Base-by-base conservation (phyloP, 2,329 filamentous ascomycete species). In the Dothiorella sarmentorum region DNA sequence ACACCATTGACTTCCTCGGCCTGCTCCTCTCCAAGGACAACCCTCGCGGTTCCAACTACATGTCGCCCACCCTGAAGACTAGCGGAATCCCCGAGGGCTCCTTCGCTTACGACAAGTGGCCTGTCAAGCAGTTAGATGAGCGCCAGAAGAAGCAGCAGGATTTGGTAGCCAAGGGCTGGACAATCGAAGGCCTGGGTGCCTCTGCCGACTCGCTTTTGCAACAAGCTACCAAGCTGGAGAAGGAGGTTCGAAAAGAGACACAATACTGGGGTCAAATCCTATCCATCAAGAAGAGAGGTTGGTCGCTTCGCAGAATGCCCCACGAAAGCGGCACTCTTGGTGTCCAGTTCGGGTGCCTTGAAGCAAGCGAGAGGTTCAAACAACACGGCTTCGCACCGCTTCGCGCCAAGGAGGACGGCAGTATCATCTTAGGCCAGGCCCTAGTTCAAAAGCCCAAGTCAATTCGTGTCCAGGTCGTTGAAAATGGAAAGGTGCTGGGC, bases 241-340 rank as follows among this genome's bases (percentile, higher is more conserved):
- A 82, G 10, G 92, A 96, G 71, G 88, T 95, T 31, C 81, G 83
- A 9, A 84, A 85, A 27, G 94, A 99, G 76, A 87, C 86, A 2
- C 87, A 82, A 65, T 99, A 96, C 72, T 99, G 94, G 94, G 83
- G 88, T 58, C 88, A 96, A 66, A 83, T 97, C 2, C 77, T 96
- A 45, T 84, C 85, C 9, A 85, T 97, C 43, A 91, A 88, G 63
- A 84, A 91, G 64, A 87, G 86, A 57, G 91, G 92, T 4, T 99
- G 94, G 93, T 87, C 89, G 18, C 78, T 97, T 17, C 93, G 88
- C 64, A 83, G 88, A 49, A 77, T 94, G 38, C 90, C 91, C 0
- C 79, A 85, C 6, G 86, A 93, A 64, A 80, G 81, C 51, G 85
- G 90, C 64, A 86, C 85, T 0, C 79, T 97, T 51, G 91, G 88